These are phyloP conservation scores for Barbatosphaeria neglecta DNA, from an alignment of 495 filamentous ascomycete genomes.

Conservation along the genomic window DNA sequence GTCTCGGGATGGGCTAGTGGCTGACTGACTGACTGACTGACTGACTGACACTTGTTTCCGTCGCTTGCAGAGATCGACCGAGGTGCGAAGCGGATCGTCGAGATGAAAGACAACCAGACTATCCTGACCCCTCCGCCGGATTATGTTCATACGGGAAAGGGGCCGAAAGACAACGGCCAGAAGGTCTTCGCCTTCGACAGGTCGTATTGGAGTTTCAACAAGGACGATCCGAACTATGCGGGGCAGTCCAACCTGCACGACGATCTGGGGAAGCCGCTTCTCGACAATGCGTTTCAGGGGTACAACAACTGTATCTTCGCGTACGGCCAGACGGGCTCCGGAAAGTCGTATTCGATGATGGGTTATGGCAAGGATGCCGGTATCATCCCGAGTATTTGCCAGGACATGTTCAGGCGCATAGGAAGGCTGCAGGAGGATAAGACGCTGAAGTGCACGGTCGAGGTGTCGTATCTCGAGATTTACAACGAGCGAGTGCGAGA, in stretches of 20 bases:
- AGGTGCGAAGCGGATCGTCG: conserved; percentile 91
- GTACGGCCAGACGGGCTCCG: conserved; percentile 96
- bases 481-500: conserved; percentile 98
- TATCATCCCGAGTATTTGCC: conserved; percentile 96
- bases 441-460: conserved; percentile 77
- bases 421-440: conserved; percentile 60
- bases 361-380: conserved; percentile 93
- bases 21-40: too few species aligned
- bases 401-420: conserved; percentile 92
- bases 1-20: too few species aligned
- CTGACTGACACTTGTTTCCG: not conserved
- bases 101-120: conserved; percentile 89
- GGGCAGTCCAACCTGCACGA: conserved; percentile 81
- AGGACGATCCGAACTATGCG: conserved; percentile 67
- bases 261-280: conserved; percentile 78
- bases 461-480: conserved; percentile 98
- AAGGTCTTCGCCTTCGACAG: conserved; percentile 94
- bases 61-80: conserved; percentile 74
- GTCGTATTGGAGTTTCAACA: conserved; percentile 97
- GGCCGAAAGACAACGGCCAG: conserved; percentile 53
- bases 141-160: conserved; percentile 46
- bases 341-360: conserved; percentile 99
- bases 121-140: conserved; percentile 68
- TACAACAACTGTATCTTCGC: conserved; percentile 99
- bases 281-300: conserved; percentile 97